Evolutionary conservation across 345 rosid genomes (phyloP), one percentile per base, ranked within the genome.

Genomic region (Barbarea vulgaris): DNA sequence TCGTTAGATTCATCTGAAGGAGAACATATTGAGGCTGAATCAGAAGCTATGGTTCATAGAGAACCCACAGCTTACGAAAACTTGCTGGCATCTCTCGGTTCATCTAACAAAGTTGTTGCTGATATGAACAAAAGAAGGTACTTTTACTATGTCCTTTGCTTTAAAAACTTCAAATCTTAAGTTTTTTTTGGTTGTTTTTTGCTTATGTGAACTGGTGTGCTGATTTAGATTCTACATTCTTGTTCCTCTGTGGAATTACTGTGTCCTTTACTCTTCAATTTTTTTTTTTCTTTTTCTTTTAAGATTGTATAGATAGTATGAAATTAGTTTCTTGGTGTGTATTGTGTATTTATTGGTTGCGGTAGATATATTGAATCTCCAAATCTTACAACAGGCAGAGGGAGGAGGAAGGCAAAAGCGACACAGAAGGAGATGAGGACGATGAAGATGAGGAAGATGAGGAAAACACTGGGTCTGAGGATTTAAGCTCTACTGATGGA

Each of bases 91-190:
- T 82, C 82, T 63, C 83, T 91, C n/a, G 79, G 81, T 64, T 83
- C 89, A 4, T 69, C 81, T 14, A 73, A 84, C 79, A 80, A 77
- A 64, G 69, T 81, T 79, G 65, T 81, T 69, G 83, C 84, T 5
- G 77, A 82, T 81, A 83, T 79, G 44, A 83, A 72, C 66, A 65
- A 76, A 78, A 83, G 77, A 77, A 86, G 94, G 94, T 91, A 79
- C 72, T 17, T 54, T 67, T 64, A 15, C 3, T 10, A 19, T 30
- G 15, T 19, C 59, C 9, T 46, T 17, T 58, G 4, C 18, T 54
- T 58, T 1, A 18, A 28, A 3, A 51, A 42, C 46, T 27, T 42
- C 25, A 14, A 67, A 4, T 53, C 5, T 53, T 6, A 9, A 0
- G 41, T 6, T 27, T 27, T 42, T 12, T 46, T 7, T 66, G 42